A percentile compares a stretch with the other conserved stretches of the same genome.
Evolutionary conservation across 2,329 filamentous ascomycete species (phyloP).

Genomic region (Drechslera avenae): DNA sequence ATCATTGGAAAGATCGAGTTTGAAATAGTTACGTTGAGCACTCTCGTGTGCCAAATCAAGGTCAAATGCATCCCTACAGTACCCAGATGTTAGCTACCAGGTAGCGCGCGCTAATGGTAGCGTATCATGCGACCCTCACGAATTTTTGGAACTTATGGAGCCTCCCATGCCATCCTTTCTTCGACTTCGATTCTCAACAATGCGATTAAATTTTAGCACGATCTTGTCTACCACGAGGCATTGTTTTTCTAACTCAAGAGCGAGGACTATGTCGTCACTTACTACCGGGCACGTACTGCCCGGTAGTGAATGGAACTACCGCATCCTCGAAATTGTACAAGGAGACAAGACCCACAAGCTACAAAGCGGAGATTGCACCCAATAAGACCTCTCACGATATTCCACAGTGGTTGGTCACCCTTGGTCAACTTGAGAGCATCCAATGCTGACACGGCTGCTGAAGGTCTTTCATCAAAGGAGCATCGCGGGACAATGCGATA

Average conservation of each 20-base stretch:
- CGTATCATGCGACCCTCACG: neutral
- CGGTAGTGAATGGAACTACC: constrained; percentile 20
- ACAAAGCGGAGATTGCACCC: constrained; percentile 19
- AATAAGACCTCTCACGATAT: constrained; percentile 5
- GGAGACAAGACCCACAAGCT: constrained; percentile 19
- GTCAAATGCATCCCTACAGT: neutral
- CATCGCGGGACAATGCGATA: constrained; percentile 9
- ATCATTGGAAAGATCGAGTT: neutral
- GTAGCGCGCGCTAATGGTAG: neutral
- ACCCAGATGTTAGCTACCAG: neutral
- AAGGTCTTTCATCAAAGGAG: constrained; percentile 24
- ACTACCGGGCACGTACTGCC: constrained; percentile 15
- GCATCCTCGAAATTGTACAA: constrained; percentile 11
- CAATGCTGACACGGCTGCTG: constrained; percentile 9
- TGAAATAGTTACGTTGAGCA: neutral
- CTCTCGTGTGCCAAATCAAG: neutral
- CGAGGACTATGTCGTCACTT: constrained; percentile 20
- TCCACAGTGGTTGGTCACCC: constrained; percentile 17
- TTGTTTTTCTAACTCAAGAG: constrained; percentile 10
- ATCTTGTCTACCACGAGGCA: neutral
- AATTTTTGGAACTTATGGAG: neutral
- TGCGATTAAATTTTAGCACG: neutral
- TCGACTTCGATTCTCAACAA: constrained; percentile 4
- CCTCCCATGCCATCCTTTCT: constrained; percentile 2
- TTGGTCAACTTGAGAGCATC: constrained; percentile 2